These are phyloP conservation scores for Ramalina intermedia DNA, from an alignment of 495 filamentous ascomycete genomes.

Conservation along the genomic window DNA sequence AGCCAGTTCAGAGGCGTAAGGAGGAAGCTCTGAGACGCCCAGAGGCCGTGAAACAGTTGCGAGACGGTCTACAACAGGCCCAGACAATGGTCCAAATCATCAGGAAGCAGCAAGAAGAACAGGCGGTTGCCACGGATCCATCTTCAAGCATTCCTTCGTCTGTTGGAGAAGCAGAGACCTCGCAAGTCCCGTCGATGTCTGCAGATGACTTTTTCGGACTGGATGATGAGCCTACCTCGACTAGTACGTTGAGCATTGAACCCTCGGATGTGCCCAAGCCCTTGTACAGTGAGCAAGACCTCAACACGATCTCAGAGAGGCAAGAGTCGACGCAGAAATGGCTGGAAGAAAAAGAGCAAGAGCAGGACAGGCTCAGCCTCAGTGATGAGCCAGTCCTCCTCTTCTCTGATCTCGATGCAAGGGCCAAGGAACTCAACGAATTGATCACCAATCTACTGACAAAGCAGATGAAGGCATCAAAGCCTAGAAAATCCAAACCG, in stretches of 20 bases:
- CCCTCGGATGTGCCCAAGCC: constrained; percentile 32
- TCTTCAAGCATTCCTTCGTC: constrained; percentile 28
- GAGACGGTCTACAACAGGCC: constrained; percentile 41
- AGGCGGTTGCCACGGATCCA: constrained; percentile 27
- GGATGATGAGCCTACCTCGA: constrained; percentile 36
- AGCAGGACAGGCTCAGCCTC: constrained; percentile 32
- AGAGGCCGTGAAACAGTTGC: constrained; percentile 40
- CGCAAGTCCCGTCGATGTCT: constrained; percentile 27
- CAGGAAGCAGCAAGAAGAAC: constrained; percentile 11
- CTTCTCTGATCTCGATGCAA: constrained; percentile 43
- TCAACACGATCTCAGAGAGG: constrained; percentile 24
- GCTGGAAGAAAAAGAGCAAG: constrained; percentile 14
- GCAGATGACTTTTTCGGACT: constrained; percentile 45
- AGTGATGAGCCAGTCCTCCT: constrained; percentile 49
- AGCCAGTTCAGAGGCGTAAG: constrained; percentile 45
- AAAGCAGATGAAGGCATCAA: constrained; percentile 38
- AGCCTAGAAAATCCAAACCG: constrained; percentile 21
- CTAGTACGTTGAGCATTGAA: constrained; percentile 23
- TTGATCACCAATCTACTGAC: constrained; percentile 47
- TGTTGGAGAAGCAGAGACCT: constrained; percentile 26
- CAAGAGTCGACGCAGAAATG: constrained; percentile 11
- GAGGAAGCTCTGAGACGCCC: constrained; percentile 45
- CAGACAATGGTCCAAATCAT: constrained; percentile 13
- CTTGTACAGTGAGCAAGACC: constrained; percentile 44
- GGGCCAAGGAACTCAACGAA: constrained; percentile 46